Percentiles rank a stretch among this genome's conserved stretches.
Conservation (phyloP, 768 basidiomycete genomes). For the Sistotremastrum suecicum region DNA sequence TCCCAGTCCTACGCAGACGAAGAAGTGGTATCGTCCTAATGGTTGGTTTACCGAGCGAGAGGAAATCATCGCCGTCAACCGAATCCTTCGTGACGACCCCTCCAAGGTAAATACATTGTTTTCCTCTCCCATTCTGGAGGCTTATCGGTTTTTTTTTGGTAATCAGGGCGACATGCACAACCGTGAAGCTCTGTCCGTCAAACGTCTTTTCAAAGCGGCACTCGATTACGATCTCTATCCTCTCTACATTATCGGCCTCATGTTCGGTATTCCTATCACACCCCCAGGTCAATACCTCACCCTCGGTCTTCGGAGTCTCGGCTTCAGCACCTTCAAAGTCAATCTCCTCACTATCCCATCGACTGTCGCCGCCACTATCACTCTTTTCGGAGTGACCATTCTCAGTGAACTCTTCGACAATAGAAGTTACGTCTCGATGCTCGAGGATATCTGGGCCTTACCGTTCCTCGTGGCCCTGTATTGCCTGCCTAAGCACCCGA, state of each 20-base stretch:
- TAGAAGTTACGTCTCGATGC: slow-evolving; percentile 35
- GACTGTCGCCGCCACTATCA: slow-evolving; percentile 20
- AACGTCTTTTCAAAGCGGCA: slow-evolving; percentile 36
- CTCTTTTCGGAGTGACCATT: slow-evolving; percentile 23
- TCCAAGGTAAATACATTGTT: slow-evolving; percentile 27
- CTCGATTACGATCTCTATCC: slow-evolving; percentile 56
- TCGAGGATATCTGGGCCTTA: slow-evolving; percentile 48
- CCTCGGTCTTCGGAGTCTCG: slow-evolving; percentile 43
- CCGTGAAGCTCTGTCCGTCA: slow-evolving; percentile 39
- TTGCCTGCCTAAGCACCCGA: slow-evolving; percentile 32
- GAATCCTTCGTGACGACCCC: slow-evolving; percentile 51
- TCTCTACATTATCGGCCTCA: slow-evolving; percentile 40
- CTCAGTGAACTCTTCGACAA: slow-evolving; percentile 43
- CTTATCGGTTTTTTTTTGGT: background rate
- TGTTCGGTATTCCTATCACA: slow-evolving; percentile 42
- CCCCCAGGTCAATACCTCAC: slow-evolving; percentile 54
- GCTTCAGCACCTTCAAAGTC: slow-evolving; percentile 47
- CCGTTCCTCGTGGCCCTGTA: slow-evolving; percentile 44
- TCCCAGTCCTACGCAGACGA: slow-evolving; percentile 50
- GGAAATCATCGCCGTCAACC: slow-evolving; percentile 49
- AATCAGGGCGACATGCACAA: slow-evolving; percentile 43
- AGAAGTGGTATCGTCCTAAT: slow-evolving; percentile 40
- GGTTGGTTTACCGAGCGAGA: slow-evolving; percentile 57
- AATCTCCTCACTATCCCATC: slow-evolving; percentile 53
- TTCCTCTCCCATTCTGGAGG: background rate